Conservation (phyloP, 2,329 filamentous ascomycete genomes). For the Fusarium acutatum region DNA sequence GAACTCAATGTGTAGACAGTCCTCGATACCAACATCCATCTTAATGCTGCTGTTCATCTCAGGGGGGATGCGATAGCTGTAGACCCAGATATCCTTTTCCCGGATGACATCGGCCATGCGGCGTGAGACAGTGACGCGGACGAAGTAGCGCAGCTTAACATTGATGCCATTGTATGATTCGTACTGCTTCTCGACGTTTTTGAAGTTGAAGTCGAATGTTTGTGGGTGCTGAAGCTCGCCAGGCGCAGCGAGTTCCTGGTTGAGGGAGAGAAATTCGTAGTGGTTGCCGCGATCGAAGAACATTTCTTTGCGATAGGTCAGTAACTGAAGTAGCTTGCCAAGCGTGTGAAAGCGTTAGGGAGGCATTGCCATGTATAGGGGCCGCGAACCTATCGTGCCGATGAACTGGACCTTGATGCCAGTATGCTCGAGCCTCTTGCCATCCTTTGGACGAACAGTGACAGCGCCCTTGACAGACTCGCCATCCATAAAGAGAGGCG, state of each 20-base stretch:
- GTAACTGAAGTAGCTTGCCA: not conserved
- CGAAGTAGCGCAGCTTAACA: slow-evolving; percentile 97
- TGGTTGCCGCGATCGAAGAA: slow-evolving; percentile 99
- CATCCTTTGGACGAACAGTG: slow-evolving; percentile 95
- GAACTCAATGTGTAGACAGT: slow-evolving; percentile 98
- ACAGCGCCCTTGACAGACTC: slow-evolving; percentile 98
- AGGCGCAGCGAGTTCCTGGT: slow-evolving; percentile 94
- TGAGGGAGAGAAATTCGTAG: slow-evolving; percentile 97
- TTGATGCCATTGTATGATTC: slow-evolving; percentile 99
- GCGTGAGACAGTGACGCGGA: slow-evolving; percentile 93
- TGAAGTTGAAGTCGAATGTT: slow-evolving; percentile 99
- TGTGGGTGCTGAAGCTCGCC: slow-evolving; percentile 98
- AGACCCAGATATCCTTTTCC: slow-evolving; percentile 99
- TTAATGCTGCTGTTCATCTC: slow-evolving; percentile 99
- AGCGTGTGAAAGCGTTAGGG: slow-evolving; percentile 16
- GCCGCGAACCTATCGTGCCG: slow-evolving; percentile 83
- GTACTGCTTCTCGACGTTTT: slow-evolving; percentile 99
- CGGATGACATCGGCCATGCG: slow-evolving; percentile 98
- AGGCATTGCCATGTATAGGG: slow-evolving; percentile 4
- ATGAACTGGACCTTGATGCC: slow-evolving; percentile 99
- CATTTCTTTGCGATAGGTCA: slow-evolving; percentile 75
- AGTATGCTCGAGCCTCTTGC: slow-evolving; percentile 96
- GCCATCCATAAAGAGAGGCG: slow-evolving; percentile 95
- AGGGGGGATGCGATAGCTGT: slow-evolving; percentile 96
- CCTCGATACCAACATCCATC: slow-evolving; percentile 99